Conservation (phyloP, 2,329 filamentous ascomycete species). For the Monosporascus sp. region DNA sequence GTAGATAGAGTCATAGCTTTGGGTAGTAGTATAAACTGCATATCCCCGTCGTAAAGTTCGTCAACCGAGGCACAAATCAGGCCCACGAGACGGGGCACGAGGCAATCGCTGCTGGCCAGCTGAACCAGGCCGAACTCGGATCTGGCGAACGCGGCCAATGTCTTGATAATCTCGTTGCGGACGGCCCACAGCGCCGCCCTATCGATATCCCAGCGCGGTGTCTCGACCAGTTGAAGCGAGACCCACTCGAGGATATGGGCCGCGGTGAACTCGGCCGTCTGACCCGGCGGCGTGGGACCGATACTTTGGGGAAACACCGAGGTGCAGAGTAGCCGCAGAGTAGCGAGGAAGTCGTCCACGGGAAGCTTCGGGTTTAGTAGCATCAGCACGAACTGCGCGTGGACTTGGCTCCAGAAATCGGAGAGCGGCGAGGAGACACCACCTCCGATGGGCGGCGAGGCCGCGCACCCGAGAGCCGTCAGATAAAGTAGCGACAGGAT, state of each 20-base stretch:
- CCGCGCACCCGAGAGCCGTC: conserved; percentile 56
- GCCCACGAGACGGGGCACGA: conserved; percentile 70
- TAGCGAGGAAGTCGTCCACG: conserved; percentile 55
- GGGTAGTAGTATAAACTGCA: conserved; percentile 27
- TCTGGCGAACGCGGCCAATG: conserved; percentile 56
- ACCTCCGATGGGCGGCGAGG: conserved; percentile 22
- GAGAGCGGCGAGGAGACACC: conserved; percentile 26
- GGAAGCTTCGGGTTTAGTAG: conserved; percentile 65
- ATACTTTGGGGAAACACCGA: conserved; percentile 61
- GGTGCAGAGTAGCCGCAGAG: conserved; percentile 62
- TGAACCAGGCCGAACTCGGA: conserved; percentile 59
- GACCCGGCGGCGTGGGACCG: conserved; percentile 54
- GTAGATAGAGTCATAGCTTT: neutral
- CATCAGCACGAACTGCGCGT: conserved; percentile 61
- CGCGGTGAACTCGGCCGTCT: conserved; percentile 39
- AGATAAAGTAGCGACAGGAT: conserved; percentile 64
- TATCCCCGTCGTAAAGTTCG: conserved; percentile 61
- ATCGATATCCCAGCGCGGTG: conserved; percentile 39
- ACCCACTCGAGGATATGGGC: conserved; percentile 55
- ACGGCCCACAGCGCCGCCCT: conserved; percentile 36
- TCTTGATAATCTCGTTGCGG: conserved; percentile 44
- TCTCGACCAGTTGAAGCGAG: conserved; percentile 57
- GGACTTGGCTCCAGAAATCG: conserved; percentile 64
- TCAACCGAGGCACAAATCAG: conserved; percentile 63
- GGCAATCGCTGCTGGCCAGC: conserved; percentile 63